These are phyloP conservation scores for Pythium rhizo-oryzae DNA, from an alignment of 352 stramenopile species.

Conservation along the genomic window DNA sequence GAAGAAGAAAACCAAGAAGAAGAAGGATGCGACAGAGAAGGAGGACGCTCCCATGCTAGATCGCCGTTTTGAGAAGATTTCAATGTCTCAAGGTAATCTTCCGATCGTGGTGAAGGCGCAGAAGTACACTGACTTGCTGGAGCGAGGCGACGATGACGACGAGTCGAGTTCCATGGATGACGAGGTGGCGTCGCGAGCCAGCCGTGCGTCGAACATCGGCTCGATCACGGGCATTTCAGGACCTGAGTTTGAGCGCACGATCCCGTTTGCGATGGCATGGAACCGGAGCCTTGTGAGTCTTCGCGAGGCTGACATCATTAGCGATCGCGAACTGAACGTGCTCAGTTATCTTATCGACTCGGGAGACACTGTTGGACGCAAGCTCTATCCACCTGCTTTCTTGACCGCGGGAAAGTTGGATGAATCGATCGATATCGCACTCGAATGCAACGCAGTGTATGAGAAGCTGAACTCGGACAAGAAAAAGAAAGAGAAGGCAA, in stretches of 20 bases:
- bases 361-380: constrained; percentile 69
- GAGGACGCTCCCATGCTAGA: constrained; percentile 66
- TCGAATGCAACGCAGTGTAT: constrained; percentile 76
- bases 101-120: constrained; percentile 83
- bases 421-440: constrained; percentile 86
- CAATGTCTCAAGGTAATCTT: constrained; percentile 81
- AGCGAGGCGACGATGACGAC: constrained; percentile 42
- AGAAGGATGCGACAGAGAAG: constrained; percentile 64
- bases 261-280: constrained; percentile 88
- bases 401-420: constrained; percentile 87
- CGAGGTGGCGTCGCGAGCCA: constrained; percentile 33
- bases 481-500: constrained; percentile 88
- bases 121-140: constrained; percentile 79
- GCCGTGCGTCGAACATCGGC: constrained; percentile 60
- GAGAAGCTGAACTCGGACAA: constrained; percentile 86
- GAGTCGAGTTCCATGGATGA: constrained; percentile 76
- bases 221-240: constrained; percentile 80
- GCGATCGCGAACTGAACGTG: constrained; percentile 85
- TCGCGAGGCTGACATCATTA: constrained; percentile 83
- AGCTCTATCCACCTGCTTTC: constrained; percentile 84
- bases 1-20: constrained; percentile 82
- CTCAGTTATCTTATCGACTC: constrained; percentile 88
- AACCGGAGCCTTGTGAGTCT: constrained; percentile 79
- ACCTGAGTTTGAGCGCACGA: constrained; percentile 83
- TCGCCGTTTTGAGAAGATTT: constrained; percentile 80